Conservation (phyloP, 345 rosid genomes). For the Lepidium africanum region DNA sequence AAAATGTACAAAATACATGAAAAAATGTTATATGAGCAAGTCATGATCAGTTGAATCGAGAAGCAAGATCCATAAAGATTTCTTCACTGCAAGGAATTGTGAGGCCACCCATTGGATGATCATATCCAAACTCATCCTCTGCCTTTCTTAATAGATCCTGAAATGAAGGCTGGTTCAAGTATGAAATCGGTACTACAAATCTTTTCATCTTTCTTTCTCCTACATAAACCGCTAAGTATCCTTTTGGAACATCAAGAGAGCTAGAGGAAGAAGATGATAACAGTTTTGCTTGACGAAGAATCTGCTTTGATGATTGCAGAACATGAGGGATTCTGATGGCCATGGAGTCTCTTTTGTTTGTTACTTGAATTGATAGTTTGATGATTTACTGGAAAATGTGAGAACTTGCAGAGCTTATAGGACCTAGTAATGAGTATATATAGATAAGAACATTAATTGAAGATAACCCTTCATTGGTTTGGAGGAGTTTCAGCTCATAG, state of each 20-base stretch:
- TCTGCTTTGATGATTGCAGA: conserved; percentile 23
- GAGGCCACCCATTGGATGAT: conserved; percentile 37
- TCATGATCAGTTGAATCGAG: conserved; percentile 18
- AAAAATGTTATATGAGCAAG: background rate
- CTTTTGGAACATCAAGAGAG: conserved; percentile 37
- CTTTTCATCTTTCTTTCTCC: conserved; percentile 35
- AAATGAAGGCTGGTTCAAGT: conserved; percentile 35
- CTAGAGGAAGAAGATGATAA: conserved; percentile 14
- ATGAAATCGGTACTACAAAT: conserved; percentile 33
- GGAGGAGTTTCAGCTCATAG: conserved; percentile 7
- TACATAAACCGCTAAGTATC: conserved; percentile 34
- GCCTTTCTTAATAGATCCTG: conserved; percentile 26
- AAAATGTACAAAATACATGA: conserved; percentile 14
- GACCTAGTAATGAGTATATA: conserved; percentile 14
- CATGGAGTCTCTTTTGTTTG: conserved; percentile 10
- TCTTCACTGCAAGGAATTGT: conserved; percentile 42
- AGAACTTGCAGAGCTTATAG: conserved; percentile 7
- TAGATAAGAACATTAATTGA: conserved; percentile 5
- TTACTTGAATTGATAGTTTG: background rate
- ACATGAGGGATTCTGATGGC: conserved; percentile 23
- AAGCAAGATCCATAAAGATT: conserved; percentile 27
- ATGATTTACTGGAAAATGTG: background rate
- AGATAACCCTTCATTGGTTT: conserved; percentile 9
- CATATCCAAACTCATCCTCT: conserved; percentile 40
- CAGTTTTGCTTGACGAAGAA: conserved; percentile 23